Conservation (phyloP, 371 early-diverging fungal genomes). For the Hamiltosporidium tvaerminnensis region DNA sequence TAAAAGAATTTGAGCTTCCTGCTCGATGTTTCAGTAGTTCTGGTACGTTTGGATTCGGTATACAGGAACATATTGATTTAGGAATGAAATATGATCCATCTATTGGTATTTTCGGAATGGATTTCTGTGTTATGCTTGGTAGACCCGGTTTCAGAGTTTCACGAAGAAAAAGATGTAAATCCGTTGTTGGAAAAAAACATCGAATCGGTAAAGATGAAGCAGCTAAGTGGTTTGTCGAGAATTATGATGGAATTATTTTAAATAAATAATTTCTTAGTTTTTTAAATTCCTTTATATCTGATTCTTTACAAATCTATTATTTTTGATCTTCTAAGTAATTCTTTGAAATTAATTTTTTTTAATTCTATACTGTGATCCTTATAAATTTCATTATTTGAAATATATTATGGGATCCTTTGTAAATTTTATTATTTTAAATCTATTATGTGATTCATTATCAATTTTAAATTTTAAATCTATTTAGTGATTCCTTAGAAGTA, state of each 20-base stretch:
- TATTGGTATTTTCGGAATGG: conserved; percentile 73
- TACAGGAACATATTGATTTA: conserved; percentile 99
- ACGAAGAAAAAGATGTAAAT: conserved; percentile 72
- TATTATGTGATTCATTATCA: no score
- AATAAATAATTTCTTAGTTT: background rate
- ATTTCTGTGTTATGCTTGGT: conserved; percentile 88
- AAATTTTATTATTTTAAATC: no score
- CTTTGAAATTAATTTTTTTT: no score
- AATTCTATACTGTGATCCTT: no score
- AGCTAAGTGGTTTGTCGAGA: conserved; percentile 56
- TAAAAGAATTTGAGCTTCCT: conserved; percentile 95
- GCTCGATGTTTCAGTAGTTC: conserved; percentile 80
- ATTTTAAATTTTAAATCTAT: no score
- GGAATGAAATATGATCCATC: conserved; percentile 99
- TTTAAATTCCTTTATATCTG: no score
- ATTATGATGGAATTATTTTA: background rate
- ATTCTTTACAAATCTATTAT: no score
- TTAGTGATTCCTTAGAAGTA: no score
- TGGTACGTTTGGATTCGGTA: conserved; percentile 99
- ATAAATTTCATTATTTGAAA: no score
- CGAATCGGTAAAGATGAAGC: conserved; percentile 69
- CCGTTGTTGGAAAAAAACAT: conserved; percentile 76
- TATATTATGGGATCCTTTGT: no score
- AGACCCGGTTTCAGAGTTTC: conserved; percentile 87
- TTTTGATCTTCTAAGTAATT: no score